Conservation (phyloP, 2,329 filamentous ascomycete genomes). For the Didymella exigua region DNA sequence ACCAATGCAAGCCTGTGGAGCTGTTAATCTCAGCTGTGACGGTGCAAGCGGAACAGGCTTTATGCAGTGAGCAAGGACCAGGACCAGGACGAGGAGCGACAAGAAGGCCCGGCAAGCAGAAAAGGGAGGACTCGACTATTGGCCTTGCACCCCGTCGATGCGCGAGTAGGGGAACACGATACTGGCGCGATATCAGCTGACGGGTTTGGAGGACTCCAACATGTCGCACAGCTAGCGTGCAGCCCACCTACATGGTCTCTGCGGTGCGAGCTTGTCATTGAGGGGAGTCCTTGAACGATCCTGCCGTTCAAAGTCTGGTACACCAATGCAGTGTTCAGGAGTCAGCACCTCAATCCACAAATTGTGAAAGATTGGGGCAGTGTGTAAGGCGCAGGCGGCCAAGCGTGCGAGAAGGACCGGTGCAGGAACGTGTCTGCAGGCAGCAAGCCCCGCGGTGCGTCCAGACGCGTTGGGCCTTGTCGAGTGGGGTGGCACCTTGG, state of each 20-base stretch:
- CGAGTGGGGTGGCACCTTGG: background rate
- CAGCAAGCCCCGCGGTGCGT: background rate
- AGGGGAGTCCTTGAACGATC: background rate
- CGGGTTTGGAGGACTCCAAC: background rate
- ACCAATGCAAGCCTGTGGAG: background rate
- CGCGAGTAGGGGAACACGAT: constrained; percentile 6
- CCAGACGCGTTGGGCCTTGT: background rate
- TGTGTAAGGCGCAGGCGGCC: background rate
- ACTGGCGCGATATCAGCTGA: constrained; percentile 15
- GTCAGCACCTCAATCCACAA: background rate
- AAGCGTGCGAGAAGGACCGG: background rate
- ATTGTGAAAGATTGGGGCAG: background rate
- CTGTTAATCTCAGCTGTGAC: background rate
- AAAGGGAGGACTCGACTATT: background rate
- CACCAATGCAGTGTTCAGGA: background rate
- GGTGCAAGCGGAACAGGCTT: background rate
- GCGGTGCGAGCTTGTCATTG: background rate
- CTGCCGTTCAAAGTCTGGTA: background rate
- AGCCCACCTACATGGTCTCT: background rate
- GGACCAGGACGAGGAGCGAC: background rate
- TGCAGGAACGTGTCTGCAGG: background rate
- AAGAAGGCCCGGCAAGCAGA: background rate
- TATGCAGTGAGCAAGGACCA: background rate
- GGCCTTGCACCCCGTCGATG: constrained; percentile 1
- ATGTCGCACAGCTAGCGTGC: background rate